Evolutionary conservation across 257 asterid species (phyloP), one percentile per base, ranked within the genome.

Genomic region (Cruciata laevipes): DNA sequence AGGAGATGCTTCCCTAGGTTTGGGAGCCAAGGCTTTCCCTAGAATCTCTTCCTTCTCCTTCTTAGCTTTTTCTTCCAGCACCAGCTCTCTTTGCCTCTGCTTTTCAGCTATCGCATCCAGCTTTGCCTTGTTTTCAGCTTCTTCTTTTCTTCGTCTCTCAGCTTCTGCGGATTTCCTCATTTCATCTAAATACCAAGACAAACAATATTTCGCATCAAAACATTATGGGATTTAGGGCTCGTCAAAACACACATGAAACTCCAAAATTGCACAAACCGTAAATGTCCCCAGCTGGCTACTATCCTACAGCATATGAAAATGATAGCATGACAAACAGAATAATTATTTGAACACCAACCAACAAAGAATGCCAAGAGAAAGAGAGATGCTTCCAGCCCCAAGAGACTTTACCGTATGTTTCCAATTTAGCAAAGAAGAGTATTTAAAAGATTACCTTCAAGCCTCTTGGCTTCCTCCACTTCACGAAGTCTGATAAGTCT

Each of bases 381-480:
- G 63, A 6, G n/a, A 17, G 31, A 23, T 21, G 32, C 25, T 37
- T 10, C 14, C 32, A 37, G 4, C 10, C 0, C 27, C 67, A 27
- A 27, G 30, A 27, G 30, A 16, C 16, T 3, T 33, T 6, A 33
- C 51, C n/a, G 3, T 20, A 14, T 12, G 67, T 63, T 35, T 20
- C 74, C 25, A 47, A 61, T 44, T 23, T 3, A 47, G 51, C 32
- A 23, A 68, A 10, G 32, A 21, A 65, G 30, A 71, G n/a, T 14
- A 55, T 5, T 12, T n/a, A 30, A 31, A 16, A 20, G 23, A 56
- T 47, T 83, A 91, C 98, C 98, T 91, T 91, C 96, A 65, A 24
- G 90, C 77, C 77, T 91, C 70, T 86, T 80, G 35, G 90, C 95
- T 75, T 85, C 96, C 83, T 89, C 98, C 84, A 83, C 96, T 71